Evolutionary conservation across 306 rosid species (phyloP), one percentile per base, ranked within the genome.

Genomic region (Inga laurina): DNA sequence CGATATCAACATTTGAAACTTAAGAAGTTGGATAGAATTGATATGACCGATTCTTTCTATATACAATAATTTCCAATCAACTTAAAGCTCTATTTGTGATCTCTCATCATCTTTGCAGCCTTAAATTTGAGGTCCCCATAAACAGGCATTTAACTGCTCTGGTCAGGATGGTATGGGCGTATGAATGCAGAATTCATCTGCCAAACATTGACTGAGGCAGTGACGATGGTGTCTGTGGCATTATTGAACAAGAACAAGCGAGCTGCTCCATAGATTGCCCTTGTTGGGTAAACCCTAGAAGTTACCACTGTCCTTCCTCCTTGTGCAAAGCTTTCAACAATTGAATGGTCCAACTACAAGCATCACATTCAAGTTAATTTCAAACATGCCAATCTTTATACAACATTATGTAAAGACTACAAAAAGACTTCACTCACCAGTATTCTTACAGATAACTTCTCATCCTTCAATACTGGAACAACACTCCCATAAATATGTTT

Each of bases 121-220:
- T 39, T 39, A 39, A 39, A 39, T 39, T 39, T 39, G 51, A 46
- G 15, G 16, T 46, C 51, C 51, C 12, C 15, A 10, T 46, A 2
- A 10, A 46, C 51, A 46, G 51, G 16, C 12, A 52, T 9, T 57
- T 22, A 85, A 13, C 24, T 81, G 74, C 65, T 67, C 19, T 77
- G 75, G 24, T 80, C 72, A 16, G 89, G 84, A 35, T 77, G 88
- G 67, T 46, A 93, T 76, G 99, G 99, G 13, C 77, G 98, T 37
- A 96, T 92, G 77, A 93, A 96, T 4, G 99, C 99, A 81, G 99
- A 91, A 82, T 96, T 93, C 98, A 96, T 89, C 84, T 96, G 94
- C 99, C 99, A 96, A 80, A 93, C 43, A 41, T 87, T 88, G 45
- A 96, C 51, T 3, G 98, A 93, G 39, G 96, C 89, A 13, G 90